Percentiles rank a stretch among this genome's conserved stretches.
Evolutionary conservation across 2,329 filamentous ascomycete genomes (phyloP).

Genomic region (Cytospora schulzeri): DNA sequence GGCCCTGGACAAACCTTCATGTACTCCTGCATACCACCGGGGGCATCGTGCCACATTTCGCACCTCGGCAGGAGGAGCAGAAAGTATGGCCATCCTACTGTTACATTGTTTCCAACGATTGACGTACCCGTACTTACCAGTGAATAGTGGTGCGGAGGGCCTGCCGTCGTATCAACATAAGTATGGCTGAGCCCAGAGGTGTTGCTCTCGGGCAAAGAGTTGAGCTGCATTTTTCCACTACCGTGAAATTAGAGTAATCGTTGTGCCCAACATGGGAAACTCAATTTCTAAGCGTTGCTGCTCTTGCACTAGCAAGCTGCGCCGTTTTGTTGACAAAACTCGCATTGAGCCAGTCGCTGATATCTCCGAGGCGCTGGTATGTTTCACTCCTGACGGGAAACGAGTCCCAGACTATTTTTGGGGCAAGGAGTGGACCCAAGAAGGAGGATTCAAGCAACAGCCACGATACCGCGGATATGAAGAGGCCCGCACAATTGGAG

Average conservation of each 20-base stretch:
- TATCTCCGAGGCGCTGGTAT: slow-evolving; percentile 7
- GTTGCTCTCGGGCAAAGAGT: not conserved
- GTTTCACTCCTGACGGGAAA: slow-evolving; percentile 1
- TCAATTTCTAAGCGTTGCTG: not conserved
- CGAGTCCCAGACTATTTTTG: slow-evolving; percentile 8
- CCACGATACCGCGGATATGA: slow-evolving; percentile 13
- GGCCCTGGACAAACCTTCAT: not conserved
- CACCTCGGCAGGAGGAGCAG: not conserved
- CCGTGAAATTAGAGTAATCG: not conserved
- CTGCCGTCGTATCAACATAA: not conserved
- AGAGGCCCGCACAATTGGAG: slow-evolving; percentile 10
- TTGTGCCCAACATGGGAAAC: not conserved
- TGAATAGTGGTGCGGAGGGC: not conserved
- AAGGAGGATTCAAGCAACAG: slow-evolving; percentile 12
- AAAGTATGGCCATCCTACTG: too few relatives aligned
- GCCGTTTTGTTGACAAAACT: not conserved
- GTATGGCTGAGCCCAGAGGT: not conserved
- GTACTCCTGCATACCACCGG: too few relatives aligned
- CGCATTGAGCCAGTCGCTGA: slow-evolving; percentile 11
- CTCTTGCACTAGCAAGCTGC: slow-evolving; percentile 2
- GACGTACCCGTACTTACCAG: not conserved
- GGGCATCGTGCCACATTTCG: not conserved
- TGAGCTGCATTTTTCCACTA: not conserved
- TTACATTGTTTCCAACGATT: too few relatives aligned
- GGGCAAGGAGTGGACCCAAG: slow-evolving; percentile 10